Evolutionary conservation across 2,329 filamentous ascomycete species (phyloP), one percentile per base, ranked within the genome.

Genomic region (Pestalotiopsis sp.): DNA sequence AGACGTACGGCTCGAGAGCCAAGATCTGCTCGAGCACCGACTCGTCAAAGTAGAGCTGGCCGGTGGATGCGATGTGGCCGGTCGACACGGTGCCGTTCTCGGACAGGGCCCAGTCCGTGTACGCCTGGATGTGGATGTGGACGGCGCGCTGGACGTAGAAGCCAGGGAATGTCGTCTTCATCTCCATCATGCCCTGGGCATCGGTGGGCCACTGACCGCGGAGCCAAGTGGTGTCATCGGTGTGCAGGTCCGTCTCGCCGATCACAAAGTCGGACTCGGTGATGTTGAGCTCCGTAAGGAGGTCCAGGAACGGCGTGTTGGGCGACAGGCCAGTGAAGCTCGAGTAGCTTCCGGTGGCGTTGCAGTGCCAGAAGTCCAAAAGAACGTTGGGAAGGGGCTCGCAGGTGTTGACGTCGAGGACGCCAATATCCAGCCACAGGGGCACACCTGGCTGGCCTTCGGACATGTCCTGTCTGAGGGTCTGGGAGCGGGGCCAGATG

Each of bases 281-380:
- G 70, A 74, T 71, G 58, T 79, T 77, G 20, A 79, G 67, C 31
- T 77, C 62, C 0, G 71, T 60, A 5, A 80, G 72, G 9, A 81
- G 73, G 23, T 74, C 69, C 2, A 56, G 57, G 56, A 78, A 80
- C 0, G 65, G 60, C 1, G 74, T 80, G 49, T 80, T 77, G 0
- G 78, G 78, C 12, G 72, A 74, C 3, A 76, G 68, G 2, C 73
- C 72, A 38, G 74, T 75, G 68, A 78, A 78, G 25, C 71, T 73
- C 61, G 79, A 82, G 77, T 85, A 85, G 25, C 78, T 76, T 57
- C 83, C 83, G 0, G 81, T 84, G 49, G 81, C 79, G 71, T 85
- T 84, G 75, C 82, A 83, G 49, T 82, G 78, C 83, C 83, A 85
- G 57, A 83, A 80, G 70, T 84, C 83, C 36, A 84, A 76, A n/a